Evolutionary conservation across 768 basidiomycete species (phyloP), one percentile per base, ranked within the genome.

Genomic region (Rickenella mellea): DNA sequence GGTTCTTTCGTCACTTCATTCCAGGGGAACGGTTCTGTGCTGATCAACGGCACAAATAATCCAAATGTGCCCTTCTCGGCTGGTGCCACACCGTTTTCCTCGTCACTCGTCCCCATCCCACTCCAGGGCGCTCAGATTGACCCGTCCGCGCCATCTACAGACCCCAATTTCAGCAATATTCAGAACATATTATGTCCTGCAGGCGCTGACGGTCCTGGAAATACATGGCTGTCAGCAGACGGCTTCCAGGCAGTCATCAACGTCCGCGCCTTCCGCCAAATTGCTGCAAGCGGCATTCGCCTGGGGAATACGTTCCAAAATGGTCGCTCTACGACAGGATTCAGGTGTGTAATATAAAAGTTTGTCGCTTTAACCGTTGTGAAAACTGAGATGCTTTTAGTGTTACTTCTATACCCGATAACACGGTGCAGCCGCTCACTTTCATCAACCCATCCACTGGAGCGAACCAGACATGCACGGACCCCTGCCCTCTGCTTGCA

Each of bases 241-340:
- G 79, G 75, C 15, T 77, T 68, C 21, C 63, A 68, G 19, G 83
- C 89, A 2, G 68, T 83, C 42, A 74, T 98, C 50, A 90, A 83
- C 22, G 67, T 89, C 32, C 71, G 83, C 44, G 73, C 80, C n/a
- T 87, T 83, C 55, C 66, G 77, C 21, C 83, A 71, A 54, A 74
- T 87, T 43, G 77, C 73, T 38, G 84, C 79, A 3, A 78, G 70
- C 43, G 96, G 94, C 4, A 57, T 97, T 37, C 78, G 96, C 33
- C 66, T 99, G 22, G 93, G 91, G 21, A 98, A 99, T 63, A 93
- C 91, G 6, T 88, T 94, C 60, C 70, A 80, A 48, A 62, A 69
- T 39, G 74, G 80, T 40, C 80, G 85, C 51, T 84, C 91, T 30
- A 94, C 94, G 1, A 86, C 78, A n/a, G 73, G 68, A 4, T 99